phyloP scores from a whole-genome alignment of 352 stramenopile species.

The Globisporangium lucens region DNA sequence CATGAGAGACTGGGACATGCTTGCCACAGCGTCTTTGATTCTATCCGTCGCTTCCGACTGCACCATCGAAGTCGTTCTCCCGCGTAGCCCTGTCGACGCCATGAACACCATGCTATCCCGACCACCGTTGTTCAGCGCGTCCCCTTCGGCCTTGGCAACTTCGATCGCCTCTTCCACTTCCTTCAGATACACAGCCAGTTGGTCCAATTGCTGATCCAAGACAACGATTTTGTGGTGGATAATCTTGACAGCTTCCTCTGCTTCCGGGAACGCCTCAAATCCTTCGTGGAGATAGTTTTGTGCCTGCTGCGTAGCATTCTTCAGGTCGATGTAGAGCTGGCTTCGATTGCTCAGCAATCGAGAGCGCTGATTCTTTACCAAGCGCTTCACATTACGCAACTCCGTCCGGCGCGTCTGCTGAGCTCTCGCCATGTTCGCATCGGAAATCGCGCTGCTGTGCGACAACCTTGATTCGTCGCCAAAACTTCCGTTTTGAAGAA shows the following conservation, averaged over 20 bases:
- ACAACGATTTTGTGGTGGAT: slow-evolving; percentile 79
- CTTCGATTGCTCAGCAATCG: slow-evolving; percentile 78
- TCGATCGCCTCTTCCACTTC: slow-evolving; percentile 80
- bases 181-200: slow-evolving; percentile 52
- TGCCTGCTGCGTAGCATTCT: slow-evolving; percentile 73
- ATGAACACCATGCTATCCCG: slow-evolving; percentile 67
- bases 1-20: slow-evolving; percentile 78
- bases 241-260: slow-evolving; percentile 79
- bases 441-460: slow-evolving; percentile 32
- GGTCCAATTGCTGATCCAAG: slow-evolving; percentile 74
- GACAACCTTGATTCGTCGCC: slow-evolving; percentile 51
- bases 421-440: slow-evolving; percentile 43
- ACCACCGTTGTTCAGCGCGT: slow-evolving; percentile 37
- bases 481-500: slow-evolving; percentile 76
- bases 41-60: slow-evolving; percentile 45
- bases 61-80: slow-evolving; percentile 14
- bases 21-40: slow-evolving; percentile 56
- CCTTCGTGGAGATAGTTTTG: slow-evolving; percentile 86
- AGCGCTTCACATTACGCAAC: slow-evolving; percentile 62
- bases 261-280: slow-evolving; percentile 64
- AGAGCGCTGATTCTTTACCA: slow-evolving; percentile 83
- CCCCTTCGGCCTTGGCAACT: slow-evolving; percentile 51
- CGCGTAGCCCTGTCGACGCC: slow-evolving; percentile 21
- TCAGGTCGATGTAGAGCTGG: slow-evolving; percentile 79
- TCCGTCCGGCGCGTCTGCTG: slow-evolving; percentile 62